phyloP scores from a whole-genome alignment of 164 flowering plant genomes.

The Macadamia tetraphylla region DNA sequence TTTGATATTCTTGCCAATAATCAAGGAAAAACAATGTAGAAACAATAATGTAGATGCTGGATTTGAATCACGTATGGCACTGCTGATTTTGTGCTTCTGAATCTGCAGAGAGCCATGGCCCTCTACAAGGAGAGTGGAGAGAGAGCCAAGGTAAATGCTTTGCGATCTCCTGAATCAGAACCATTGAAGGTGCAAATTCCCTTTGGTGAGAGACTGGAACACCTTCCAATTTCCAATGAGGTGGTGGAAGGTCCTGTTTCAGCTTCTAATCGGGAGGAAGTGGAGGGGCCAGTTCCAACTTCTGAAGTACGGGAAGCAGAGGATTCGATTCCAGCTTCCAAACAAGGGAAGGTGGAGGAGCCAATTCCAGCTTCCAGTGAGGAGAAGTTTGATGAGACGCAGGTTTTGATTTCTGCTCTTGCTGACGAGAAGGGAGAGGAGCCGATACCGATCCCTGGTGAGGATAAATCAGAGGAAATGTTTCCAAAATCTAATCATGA shows the following conservation, averaged over 20 bases:
- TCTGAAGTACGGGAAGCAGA: not conserved
- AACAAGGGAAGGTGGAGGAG: constrained; percentile 6
- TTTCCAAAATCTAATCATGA: not conserved
- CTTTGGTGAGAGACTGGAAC: constrained; percentile 5
- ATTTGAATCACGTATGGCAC: not conserved
- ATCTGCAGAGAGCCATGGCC: constrained; percentile 60
- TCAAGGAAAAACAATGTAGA: no score
- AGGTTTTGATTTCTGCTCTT: not conserved
- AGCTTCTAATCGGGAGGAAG: not conserved
- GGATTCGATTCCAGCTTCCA: constrained; percentile 4
- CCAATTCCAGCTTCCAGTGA: not conserved
- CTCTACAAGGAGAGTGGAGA: constrained; percentile 53
- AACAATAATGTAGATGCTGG: not conserved
- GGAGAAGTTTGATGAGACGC: not conserved
- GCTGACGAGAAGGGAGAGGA: not conserved
- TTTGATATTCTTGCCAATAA: not conserved
- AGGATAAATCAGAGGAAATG: not conserved
- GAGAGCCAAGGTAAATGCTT: not conserved
- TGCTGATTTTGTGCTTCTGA: not conserved
- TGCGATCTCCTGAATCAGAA: constrained; percentile 6
- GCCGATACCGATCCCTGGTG: not conserved
- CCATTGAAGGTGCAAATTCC: constrained; percentile 1
- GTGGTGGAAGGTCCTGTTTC: not conserved
- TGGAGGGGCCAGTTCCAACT: constrained; percentile 7
- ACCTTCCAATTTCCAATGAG: constrained; percentile 1